These are phyloP conservation scores for Periconia sp. DNA, from an alignment of 2,329 filamentous ascomycete genomes.

Conservation along the genomic window DNA sequence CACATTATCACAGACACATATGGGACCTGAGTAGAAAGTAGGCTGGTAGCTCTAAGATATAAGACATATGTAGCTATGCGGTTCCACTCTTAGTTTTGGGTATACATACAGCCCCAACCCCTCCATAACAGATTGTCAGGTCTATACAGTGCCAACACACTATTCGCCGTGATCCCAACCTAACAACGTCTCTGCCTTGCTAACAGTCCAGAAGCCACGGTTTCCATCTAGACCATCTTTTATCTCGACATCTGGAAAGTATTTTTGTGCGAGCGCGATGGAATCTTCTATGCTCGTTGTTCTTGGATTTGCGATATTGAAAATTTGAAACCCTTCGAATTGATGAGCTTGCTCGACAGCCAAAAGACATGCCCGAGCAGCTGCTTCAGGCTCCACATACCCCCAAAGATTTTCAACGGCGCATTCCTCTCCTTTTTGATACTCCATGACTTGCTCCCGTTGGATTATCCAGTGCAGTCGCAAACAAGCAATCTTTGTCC, in stretches of 20 bases:
- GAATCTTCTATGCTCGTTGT: slow-evolving; percentile 22
- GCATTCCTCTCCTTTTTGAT: slow-evolving; percentile 37
- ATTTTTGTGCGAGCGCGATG: slow-evolving; percentile 24
- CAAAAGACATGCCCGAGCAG: slow-evolving; percentile 40
- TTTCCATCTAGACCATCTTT: slow-evolving; percentile 18
- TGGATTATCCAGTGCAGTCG: slow-evolving; percentile 43
- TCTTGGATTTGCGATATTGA: slow-evolving; percentile 40
- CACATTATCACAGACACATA: too few relatives aligned
- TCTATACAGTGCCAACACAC: too few relatives aligned
- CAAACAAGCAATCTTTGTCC: slow-evolving; percentile 42
- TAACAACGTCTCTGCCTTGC: slow-evolving; percentile 22
- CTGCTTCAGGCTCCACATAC: slow-evolving; percentile 40
- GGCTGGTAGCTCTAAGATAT: too few relatives aligned
- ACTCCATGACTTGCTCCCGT: slow-evolving; percentile 29
- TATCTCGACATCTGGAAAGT: slow-evolving; percentile 26
- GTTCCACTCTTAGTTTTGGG: too few relatives aligned
- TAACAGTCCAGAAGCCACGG: slow-evolving; percentile 24
- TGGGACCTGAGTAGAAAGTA: too few relatives aligned
- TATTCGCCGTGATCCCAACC: slow-evolving; percentile 26
- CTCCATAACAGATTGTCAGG: too few relatives aligned
- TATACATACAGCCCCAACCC: too few relatives aligned
- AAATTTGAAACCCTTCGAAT: slow-evolving; percentile 37
- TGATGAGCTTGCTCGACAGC: slow-evolving; percentile 35
- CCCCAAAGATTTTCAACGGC: slow-evolving; percentile 43
- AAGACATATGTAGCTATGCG: too few relatives aligned